Evolutionary conservation across 129 eudicot genomes (phyloP).

Genomic region (Dittrichia graveolens): DNA sequence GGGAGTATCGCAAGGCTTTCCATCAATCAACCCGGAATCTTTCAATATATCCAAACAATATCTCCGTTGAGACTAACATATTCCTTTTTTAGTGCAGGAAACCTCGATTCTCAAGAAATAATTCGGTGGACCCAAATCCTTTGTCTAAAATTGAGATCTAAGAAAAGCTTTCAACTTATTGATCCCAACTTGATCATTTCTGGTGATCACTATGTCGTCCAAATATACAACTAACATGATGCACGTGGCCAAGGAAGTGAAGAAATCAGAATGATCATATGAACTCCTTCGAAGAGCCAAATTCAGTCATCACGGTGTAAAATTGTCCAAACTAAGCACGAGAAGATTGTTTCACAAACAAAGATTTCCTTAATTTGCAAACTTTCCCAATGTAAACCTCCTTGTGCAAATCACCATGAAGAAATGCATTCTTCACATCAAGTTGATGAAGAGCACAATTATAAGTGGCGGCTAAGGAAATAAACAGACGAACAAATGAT

Average conservation of each 20-base stretch:
- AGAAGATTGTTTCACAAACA: too few relatives aligned
- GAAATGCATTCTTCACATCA: too few relatives aligned
- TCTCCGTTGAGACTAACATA: too few relatives aligned
- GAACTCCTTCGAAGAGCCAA: neutral
- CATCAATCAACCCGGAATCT: neutral
- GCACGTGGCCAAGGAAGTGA: neutral
- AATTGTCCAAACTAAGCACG: neutral
- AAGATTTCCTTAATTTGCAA: too few relatives aligned
- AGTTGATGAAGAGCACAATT: too few relatives aligned
- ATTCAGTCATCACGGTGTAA: neutral
- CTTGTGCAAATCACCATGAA: too few relatives aligned
- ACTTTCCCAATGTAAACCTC: too few relatives aligned
- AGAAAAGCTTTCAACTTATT: neutral
- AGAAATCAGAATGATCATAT: neutral
- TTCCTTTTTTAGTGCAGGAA: neutral
- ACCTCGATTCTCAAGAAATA: neutral
- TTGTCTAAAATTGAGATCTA: neutral
- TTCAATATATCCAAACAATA: neutral
- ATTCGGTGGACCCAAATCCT: neutral
- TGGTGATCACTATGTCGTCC: neutral
- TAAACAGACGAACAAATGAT: too few relatives aligned
- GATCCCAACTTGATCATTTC: neutral
- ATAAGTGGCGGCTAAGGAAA: too few relatives aligned
- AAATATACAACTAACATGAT: neutral
- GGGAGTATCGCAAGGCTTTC: neutral